Evolutionary conservation across 192 early-diverging fungal species (phyloP).

Genomic region (Rhizophagus clarus): DNA sequence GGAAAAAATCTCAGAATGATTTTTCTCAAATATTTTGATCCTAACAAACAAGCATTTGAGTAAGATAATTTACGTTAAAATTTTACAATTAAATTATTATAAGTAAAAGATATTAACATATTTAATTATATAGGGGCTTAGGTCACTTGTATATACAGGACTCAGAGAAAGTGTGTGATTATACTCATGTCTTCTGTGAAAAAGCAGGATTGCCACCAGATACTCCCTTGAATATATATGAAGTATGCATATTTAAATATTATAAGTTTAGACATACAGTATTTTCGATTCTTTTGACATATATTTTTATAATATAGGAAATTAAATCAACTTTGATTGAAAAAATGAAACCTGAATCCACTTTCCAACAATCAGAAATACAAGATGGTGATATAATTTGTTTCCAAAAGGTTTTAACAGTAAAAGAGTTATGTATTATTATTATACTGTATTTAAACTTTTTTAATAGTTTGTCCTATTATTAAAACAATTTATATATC

Average conservation of each 20-base stretch:
- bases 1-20: conserved; percentile 55
- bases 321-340: conserved; percentile 95
- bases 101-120: too few species aligned
- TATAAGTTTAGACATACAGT: neutral
- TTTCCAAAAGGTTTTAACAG: conserved; percentile 65
- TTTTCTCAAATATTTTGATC: conserved; percentile 88
- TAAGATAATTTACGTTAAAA: conserved; percentile 41
- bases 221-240: conserved; percentile 67
- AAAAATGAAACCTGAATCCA: conserved; percentile 59
- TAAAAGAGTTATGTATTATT: conserved; percentile 46
- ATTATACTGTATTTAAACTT: too few species aligned
- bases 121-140: conserved; percentile 46
- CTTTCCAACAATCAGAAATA: conserved; percentile 79
- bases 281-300: neutral
- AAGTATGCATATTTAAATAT: conserved; percentile 39
- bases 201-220: conserved; percentile 58
- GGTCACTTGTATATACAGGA: conserved; percentile 56
- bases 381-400: conserved; percentile 94
- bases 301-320: conserved; percentile 56
- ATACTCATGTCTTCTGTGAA: conserved; percentile 58
- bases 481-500: neutral
- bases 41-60: conserved; percentile 56
- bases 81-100: too few species aligned
- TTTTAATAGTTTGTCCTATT: too few species aligned
- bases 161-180: conserved; percentile 58